A percentile compares a stretch with the other conserved stretches of the same genome.
Evolutionary conservation across 768 basidiomycete genomes (phyloP).

Genomic region (Kwoniella mangroviensis): DNA sequence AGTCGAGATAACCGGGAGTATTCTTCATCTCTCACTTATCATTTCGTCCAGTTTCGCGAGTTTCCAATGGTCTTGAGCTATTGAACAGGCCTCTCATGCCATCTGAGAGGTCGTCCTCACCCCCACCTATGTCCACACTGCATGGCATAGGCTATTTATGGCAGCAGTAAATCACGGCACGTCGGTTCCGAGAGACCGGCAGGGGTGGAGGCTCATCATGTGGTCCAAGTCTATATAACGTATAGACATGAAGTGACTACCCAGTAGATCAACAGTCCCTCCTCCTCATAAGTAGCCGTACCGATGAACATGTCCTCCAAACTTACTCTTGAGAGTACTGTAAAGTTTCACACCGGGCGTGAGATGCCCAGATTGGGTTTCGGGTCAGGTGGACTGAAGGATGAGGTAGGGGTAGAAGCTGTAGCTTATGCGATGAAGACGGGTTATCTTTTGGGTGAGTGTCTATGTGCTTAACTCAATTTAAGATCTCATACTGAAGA

Average conservation of each 20-base stretch:
- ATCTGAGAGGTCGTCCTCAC: background rate
- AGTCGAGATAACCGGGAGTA: background rate
- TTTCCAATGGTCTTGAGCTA: background rate
- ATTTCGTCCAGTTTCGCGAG: background rate
- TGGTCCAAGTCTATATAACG: background rate
- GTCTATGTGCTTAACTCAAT: background rate
- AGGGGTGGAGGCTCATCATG: constrained; percentile 8
- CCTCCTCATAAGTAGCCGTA: background rate
- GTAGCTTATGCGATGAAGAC: constrained; percentile 22
- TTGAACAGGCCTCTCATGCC: background rate
- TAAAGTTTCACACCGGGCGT: constrained; percentile 21
- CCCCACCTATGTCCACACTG: background rate
- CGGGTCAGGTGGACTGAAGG: constrained; percentile 27
- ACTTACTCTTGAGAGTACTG: constrained; percentile 14
- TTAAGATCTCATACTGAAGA: background rate
- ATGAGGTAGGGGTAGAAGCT: constrained; percentile 19
- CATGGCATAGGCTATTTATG: background rate
- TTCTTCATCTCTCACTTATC: background rate
- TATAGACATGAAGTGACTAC: background rate
- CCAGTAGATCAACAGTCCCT: background rate
- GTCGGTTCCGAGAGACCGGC: constrained; percentile 3
- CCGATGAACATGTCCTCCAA: constrained; percentile 5
- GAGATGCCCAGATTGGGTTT: constrained; percentile 27
- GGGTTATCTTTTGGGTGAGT: constrained; percentile 27
- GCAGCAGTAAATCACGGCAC: background rate